Percentiles rank a stretch among this genome's conserved stretches.
Conservation (phyloP, 2,329 filamentous ascomycete genomes). For the Hansfordia pulvinata region DNA sequence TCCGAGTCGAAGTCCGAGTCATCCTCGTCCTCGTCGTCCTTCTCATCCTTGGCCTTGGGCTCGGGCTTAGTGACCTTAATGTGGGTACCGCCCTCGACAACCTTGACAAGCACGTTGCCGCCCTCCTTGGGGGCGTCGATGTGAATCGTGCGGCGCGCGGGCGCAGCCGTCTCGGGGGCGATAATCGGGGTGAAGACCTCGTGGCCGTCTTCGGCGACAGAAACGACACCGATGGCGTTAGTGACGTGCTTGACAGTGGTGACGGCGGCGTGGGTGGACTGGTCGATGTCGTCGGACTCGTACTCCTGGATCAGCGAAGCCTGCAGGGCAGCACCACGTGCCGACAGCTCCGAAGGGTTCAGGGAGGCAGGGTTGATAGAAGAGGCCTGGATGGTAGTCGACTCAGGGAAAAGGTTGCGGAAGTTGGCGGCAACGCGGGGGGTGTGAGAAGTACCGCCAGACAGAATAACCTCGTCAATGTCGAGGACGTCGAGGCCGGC, state of each 20-base stretch:
- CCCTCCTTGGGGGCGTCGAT: constrained; percentile 65
- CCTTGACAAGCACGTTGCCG: constrained; percentile 76
- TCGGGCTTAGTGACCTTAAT: constrained; percentile 90
- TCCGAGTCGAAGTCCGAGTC: constrained; percentile 52
- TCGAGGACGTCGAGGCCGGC: constrained; percentile 85
- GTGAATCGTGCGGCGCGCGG: constrained; percentile 72
- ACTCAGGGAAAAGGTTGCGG: constrained; percentile 64
- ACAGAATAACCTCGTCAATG: constrained; percentile 86
- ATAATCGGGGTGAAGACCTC: constrained; percentile 73
- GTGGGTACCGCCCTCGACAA: constrained; percentile 78
- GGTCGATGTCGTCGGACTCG: constrained; percentile 83
- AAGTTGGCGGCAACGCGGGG: constrained; percentile 83
- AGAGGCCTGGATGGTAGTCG: constrained; percentile 68
- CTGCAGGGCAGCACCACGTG: constrained; percentile 87
- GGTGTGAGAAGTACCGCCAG: constrained; percentile 84
- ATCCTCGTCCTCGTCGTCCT: constrained; percentile 36
- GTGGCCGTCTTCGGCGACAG: constrained; percentile 37
- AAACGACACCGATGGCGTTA: constrained; percentile 77
- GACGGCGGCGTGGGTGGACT: constrained; percentile 89
- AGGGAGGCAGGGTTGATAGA: constrained; percentile 65
- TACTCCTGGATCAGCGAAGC: constrained; percentile 91
- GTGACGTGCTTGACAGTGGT: constrained; percentile 85
- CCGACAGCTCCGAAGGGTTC: constrained; percentile 85
- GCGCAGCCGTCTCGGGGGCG: constrained; percentile 75
- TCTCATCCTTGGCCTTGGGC: constrained; percentile 57